Evolutionary conservation across 1,284 basidiomycete species (phyloP).

Genomic region (Sphaerobolus stellatus): DNA sequence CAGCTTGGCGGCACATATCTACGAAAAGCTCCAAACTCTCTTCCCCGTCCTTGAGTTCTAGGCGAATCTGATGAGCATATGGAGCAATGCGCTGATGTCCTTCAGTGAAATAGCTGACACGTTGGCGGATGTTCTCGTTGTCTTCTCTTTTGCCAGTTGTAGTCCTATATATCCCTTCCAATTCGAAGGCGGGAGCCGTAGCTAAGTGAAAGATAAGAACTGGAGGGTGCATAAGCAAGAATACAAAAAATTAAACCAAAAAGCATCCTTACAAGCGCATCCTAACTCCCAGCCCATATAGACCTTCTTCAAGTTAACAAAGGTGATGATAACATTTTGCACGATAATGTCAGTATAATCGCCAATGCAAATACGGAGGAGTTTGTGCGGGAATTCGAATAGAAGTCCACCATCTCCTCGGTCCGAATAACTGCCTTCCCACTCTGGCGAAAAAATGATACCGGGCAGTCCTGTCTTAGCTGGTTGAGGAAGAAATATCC

Average conservation of each 20-base stretch:
- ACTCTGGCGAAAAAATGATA: slow-evolving; percentile 54
- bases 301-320: slow-evolving; percentile 40
- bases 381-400: slow-evolving; percentile 65
- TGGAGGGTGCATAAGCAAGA: slow-evolving; percentile 19
- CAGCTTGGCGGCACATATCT: slow-evolving; percentile 43
- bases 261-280: slow-evolving; percentile 27
- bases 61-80: slow-evolving; percentile 39
- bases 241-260: not conserved
- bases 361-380: slow-evolving; percentile 57
- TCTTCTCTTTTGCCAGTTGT: slow-evolving; percentile 42
- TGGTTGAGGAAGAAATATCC: slow-evolving; percentile 27
- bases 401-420: slow-evolving; percentile 40
- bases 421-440: slow-evolving; percentile 42
- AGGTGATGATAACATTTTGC: slow-evolving; percentile 44
- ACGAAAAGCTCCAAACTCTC: slow-evolving; percentile 47
- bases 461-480: slow-evolving; percentile 53
- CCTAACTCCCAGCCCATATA: slow-evolving; percentile 12
- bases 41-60: slow-evolving; percentile 38
- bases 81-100: slow-evolving; percentile 52
- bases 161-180: slow-evolving; percentile 44
- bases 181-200: slow-evolving; percentile 58
- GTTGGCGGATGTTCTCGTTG: slow-evolving; percentile 47
- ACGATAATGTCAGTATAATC: slow-evolving; percentile 50
- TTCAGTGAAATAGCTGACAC: slow-evolving; percentile 53
- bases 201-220: slow-evolving; percentile 45